These are phyloP conservation scores for Arabidopsis thaliana DNA, from an alignment of 345 rosid genomes.

Conservation along the genomic window DNA sequence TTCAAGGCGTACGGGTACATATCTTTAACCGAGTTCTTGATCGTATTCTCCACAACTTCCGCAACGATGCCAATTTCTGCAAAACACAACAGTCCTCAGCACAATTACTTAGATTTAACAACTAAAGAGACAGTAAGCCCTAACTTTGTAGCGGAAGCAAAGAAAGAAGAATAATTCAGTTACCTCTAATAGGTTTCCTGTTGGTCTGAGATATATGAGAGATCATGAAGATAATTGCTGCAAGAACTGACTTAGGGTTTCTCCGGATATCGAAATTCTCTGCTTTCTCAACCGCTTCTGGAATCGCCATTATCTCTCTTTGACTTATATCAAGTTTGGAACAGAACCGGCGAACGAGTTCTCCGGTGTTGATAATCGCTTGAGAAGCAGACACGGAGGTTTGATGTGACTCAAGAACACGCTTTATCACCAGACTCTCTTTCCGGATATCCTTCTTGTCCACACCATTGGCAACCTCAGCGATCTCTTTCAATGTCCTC, in stretches of 20 bases:
- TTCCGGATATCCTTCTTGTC: neutral
- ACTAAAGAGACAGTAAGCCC: neutral
- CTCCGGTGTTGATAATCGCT: conserved; percentile 22
- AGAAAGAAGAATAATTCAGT: neutral
- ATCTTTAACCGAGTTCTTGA: conserved; percentile 50
- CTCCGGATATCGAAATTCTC: conserved; percentile 28
- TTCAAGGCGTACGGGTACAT: conserved; percentile 36
- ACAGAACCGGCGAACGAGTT: conserved; percentile 34
- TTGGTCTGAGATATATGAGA: conserved; percentile 11
- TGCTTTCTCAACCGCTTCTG: conserved; percentile 21
- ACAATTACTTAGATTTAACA: neutral
- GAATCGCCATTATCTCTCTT: conserved; percentile 22
- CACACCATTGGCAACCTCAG: neutral
- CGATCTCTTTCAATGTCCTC: conserved; percentile 37
- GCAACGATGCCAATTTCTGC: conserved; percentile 40
- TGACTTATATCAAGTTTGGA: conserved; percentile 11
- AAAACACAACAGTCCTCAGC: neutral
- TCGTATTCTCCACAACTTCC: conserved; percentile 45
- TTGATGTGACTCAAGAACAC: neutral
- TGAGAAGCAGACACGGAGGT: conserved; percentile 3
- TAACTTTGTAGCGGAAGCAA: neutral
- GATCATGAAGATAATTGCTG: conserved; percentile 37
- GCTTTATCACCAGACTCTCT: conserved; percentile 14
- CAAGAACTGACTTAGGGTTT: conserved; percentile 39
- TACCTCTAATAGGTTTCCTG: conserved; percentile 20